Evolutionary conservation across 228 moss, liverwort and hornwort species (phyloP), one percentile per base, ranked within the genome.

Genomic region (Sphagnum fallax): DNA sequence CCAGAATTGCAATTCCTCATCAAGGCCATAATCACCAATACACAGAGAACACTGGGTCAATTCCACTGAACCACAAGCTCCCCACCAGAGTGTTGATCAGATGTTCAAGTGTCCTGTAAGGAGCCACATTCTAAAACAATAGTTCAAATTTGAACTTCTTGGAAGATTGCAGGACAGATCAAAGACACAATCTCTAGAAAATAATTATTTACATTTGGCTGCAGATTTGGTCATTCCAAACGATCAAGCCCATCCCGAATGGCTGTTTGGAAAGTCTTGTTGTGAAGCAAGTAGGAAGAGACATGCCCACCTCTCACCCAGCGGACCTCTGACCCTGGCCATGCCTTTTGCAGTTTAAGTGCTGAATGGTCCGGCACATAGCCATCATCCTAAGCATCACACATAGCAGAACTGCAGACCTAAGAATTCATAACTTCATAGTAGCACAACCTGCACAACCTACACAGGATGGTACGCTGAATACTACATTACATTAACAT

Each of bases 241-340:
- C 91, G 82, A 49, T 81, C 78, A 10, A 98, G 74, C 12, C 83
- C 91, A 77, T 98, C 97, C 68, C 80, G 82, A 11, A 98, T 98
- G 60, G 97, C 97, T 64, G 73, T 71, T 69, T 98, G 97, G 50
- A 98, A 98, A n/a, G 89, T 80, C 87, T 93, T 91, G 50, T 79
- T 98, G 82, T 98, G 97, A 16, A 98, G 67, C 50, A 98, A 86
- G 80, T 84, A 98, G 18, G 97, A 98, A 16, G 97, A 98, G 60
- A 98, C 97, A 62, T 98, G 97, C 10, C 97, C 97, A 50, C 97
- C 97, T 77, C 88, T 78, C 52, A 98, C 93, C 97, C 97, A 98
- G 71, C 93, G 67, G 14, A 98, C 88, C 71, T 98, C 97, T 49
- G 97, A 91, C 71, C 87, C 88, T 53, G 97, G 93, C 97, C 97